Evolutionary conservation across 2,329 filamentous ascomycete genomes (phyloP).

Genomic region (Didymosphaeria variabile): DNA sequence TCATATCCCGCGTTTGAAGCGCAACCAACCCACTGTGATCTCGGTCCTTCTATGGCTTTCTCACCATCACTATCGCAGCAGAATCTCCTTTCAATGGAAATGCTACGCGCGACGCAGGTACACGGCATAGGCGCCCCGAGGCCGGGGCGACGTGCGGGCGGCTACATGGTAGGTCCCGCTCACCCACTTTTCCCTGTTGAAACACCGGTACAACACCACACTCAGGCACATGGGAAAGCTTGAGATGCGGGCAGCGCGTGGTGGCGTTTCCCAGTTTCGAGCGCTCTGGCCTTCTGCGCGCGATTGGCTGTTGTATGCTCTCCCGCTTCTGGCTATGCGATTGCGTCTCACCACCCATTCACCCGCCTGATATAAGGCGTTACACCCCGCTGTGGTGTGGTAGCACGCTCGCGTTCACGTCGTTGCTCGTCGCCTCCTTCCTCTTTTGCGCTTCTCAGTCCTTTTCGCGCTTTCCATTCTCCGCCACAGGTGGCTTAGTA

Average conservation of each 20-base stretch:
- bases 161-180: constrained; percentile 44
- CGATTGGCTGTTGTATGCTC: constrained; percentile 46
- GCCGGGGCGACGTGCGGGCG: constrained; percentile 38
- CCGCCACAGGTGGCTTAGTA: constrained; percentile 22
- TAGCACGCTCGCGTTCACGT: constrained; percentile 20
- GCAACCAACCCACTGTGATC: neutral
- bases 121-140: constrained; percentile 36
- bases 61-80: constrained; percentile 5
- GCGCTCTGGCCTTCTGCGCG: constrained; percentile 29
- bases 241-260: constrained; percentile 39
- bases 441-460: constrained; percentile 24
- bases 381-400: constrained; percentile 10
- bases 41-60: neutral
- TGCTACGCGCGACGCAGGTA: constrained; percentile 30
- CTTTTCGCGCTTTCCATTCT: constrained; percentile 27
- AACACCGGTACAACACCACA: constrained; percentile 46
- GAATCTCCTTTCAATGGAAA: constrained; percentile 6
- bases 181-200: constrained; percentile 39
- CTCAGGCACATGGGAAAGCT: constrained; percentile 42
- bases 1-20: constrained; percentile 25
- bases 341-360: constrained; percentile 42
- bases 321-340: constrained; percentile 33
- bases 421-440: constrained; percentile 22
- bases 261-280: constrained; percentile 48
- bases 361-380: constrained; percentile 42